A percentile compares a stretch with the other conserved stretches of the same genome.
These are phyloP conservation scores for Cucumis sativus DNA, from an alignment of 306 rosid species.

Conservation along the genomic window Cucumber_9930_V3 NC_026657.2:4190501-4191000, in stretches of 20 bases:
- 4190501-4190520: background rate
- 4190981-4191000: constrained; percentile 49
- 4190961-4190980: background rate
- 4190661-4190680: background rate
- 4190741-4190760: constrained; percentile 55
- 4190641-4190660: background rate
- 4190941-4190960: background rate
- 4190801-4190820: constrained; percentile 41
- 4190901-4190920: background rate
- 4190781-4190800: constrained; percentile 39
- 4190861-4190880: background rate
- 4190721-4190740: constrained; percentile 32
- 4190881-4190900: background rate
- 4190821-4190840: constrained; percentile 55
- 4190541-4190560: background rate
- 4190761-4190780: constrained; percentile 50
- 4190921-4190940: background rate
- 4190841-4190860: constrained; percentile 43
- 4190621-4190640: background rate
- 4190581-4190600: background rate
- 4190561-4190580: background rate
- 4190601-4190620: background rate
- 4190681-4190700: background rate
- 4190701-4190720: background rate
- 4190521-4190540: background rate